These are phyloP conservation scores for Novakomyces olei DNA, from an alignment of 805 yeast genomes.

Conservation along the genomic window DNA sequence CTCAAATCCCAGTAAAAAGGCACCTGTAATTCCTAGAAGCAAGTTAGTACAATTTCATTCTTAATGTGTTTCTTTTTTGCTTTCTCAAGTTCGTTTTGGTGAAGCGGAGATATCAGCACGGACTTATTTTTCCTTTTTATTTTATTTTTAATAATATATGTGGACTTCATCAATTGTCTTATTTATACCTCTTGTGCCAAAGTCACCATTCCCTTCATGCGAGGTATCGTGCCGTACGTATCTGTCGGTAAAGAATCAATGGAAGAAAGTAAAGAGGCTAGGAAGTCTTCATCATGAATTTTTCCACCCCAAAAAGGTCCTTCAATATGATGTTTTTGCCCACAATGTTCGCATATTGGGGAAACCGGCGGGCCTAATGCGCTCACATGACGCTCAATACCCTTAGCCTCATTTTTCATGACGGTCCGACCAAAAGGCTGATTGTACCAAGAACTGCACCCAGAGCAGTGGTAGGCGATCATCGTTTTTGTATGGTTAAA, in stretches of 20 bases:
- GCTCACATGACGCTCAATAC: slow-evolving; percentile 19
- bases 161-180: too few species aligned
- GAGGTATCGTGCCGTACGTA: slow-evolving; percentile 52
- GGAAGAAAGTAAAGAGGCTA: slow-evolving; percentile 37
- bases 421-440: slow-evolving; percentile 55
- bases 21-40: too few species aligned
- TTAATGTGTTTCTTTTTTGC: too few species aligned
- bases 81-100: too few species aligned
- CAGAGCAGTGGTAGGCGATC: slow-evolving; percentile 63
- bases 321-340: slow-evolving; percentile 45
- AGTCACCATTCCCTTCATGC: slow-evolving; percentile 84
- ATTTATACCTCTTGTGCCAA: slow-evolving; percentile 51
- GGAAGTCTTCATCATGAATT: slow-evolving; percentile 47
- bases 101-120: too few species aligned
- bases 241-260: slow-evolving; percentile 29
- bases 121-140: too few species aligned
- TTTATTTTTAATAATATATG: too few species aligned
- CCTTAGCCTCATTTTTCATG: too few species aligned
- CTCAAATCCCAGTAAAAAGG: slow-evolving; percentile 68
- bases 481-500: slow-evolving; percentile 51
- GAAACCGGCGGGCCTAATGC: slow-evolving; percentile 45
- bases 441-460: slow-evolving; percentile 50
- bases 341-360: slow-evolving; percentile 47
- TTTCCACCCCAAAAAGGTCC: slow-evolving; percentile 95
- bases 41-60: slow-evolving; percentile 10